Conservation (phyloP, 192 early-diverging fungal genomes). For the Mortierella hygrophila region DNA sequence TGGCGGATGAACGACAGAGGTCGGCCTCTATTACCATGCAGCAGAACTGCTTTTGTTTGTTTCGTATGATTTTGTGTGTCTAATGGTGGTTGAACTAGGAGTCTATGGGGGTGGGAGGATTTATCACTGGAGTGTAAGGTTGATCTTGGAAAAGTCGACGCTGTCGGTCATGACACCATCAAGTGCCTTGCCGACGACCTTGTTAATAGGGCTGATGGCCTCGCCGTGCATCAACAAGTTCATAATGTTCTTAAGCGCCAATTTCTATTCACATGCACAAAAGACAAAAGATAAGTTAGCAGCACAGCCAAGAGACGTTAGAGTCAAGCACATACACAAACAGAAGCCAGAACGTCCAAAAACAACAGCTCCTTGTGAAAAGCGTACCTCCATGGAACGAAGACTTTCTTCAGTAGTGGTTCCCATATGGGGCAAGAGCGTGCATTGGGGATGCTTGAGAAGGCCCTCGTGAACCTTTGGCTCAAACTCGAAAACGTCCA, state of each 20-base stretch:
- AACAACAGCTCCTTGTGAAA: not conserved
- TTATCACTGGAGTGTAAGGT: slow-evolving; percentile 29
- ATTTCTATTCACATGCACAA: slow-evolving; percentile 27
- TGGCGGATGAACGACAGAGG: too few species aligned
- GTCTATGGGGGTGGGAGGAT: not conserved
- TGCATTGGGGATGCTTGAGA: slow-evolving; percentile 57
- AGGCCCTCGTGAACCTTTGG: slow-evolving; percentile 61
- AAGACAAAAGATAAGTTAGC: not conserved
- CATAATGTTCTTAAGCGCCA: slow-evolving; percentile 35
- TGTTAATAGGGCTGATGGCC: slow-evolving; percentile 34
- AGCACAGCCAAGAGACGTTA: not conserved
- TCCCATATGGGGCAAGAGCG: slow-evolving; percentile 65
- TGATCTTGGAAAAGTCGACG: slow-evolving; percentile 48
- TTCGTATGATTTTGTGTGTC: not conserved
- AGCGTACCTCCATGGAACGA: slow-evolving; percentile 59
- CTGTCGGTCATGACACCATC: slow-evolving; percentile 41
- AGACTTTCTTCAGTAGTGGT: slow-evolving; percentile 58
- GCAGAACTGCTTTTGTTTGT: not conserved
- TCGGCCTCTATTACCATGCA: too few species aligned
- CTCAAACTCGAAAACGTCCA: slow-evolving; percentile 51
- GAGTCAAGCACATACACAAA: not conserved
- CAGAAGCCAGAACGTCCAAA: not conserved
- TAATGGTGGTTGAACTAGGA: not conserved
- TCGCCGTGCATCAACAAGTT: slow-evolving; percentile 43
- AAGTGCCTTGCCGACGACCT: slow-evolving; percentile 19